Evolutionary conservation across 805 yeast species (phyloP), one percentile per base, ranked within the genome.

Genomic region (Isabelozyma gotoi): DNA sequence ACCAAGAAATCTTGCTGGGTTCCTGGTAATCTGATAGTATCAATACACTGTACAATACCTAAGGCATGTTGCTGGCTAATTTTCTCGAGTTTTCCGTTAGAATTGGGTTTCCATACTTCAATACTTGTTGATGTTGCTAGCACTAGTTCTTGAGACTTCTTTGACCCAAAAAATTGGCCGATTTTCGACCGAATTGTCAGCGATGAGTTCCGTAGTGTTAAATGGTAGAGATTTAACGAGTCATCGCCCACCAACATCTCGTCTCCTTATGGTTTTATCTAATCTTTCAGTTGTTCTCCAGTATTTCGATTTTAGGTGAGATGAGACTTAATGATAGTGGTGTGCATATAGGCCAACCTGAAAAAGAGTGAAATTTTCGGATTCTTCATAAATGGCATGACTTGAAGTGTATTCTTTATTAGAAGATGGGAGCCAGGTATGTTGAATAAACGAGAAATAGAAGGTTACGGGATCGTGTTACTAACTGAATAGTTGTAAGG

Each of bases 401-500:
- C 10, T 7, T 21, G 7, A 21, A 21, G 29, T 7, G 29, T 21
- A 33, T 7, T 33, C 36, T 4, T 11, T 17, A 21, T 4, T 11
- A n/a, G 39, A 49, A 32, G 12, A 78, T 80, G 85, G 84, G 80
- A 42, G 84, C 83, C 37, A 74, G 76, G 76, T 72, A 57, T 45
- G 76, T 62, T n/a, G 14, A 14, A 11, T 5, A 2, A 19, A 14
- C 10, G 41, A 6, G 19, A 11, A 18, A 39, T 27, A 17, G 31
- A 21, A 14, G 41, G n/a, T 11, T 12, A 38, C 17, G 5, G 6
- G 29, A 27, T 39, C 21, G 33, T 10, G n/a, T 3, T 41, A 47
- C 59, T 50, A 50, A 54, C 62, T 35, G 7, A 19, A 15, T 46
- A 90, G 96, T 74, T 92, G 99, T 64, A 85, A 87, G 58, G 99